A percentile compares a stretch with the other conserved stretches of the same genome.
Conservation (phyloP, 805 yeast genomes). For the Suhomyces prunicola region DNA sequence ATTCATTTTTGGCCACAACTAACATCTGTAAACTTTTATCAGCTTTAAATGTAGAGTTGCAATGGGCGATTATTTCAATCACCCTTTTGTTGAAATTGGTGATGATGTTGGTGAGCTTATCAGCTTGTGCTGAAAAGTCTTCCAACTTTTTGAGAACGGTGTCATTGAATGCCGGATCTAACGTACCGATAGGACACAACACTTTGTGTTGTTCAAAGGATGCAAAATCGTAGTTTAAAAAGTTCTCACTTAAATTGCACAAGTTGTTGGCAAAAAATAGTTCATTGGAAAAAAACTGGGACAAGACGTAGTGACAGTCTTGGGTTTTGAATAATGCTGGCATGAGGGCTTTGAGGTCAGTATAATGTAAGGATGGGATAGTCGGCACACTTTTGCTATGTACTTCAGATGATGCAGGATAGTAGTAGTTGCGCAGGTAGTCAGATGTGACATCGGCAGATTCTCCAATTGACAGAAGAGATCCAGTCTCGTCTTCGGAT, state of each 20-base stretch:
- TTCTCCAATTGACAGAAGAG: neutral
- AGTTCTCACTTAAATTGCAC: conserved; percentile 8
- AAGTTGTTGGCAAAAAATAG: conserved; percentile 13
- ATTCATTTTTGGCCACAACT: conserved; percentile 5
- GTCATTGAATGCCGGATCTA: neutral
- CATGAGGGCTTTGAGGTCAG: conserved; percentile 4
- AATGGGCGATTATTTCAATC: neutral
- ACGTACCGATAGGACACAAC: conserved; percentile 4
- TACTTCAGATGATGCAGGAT: neutral
- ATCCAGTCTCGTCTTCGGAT: conserved; percentile 3
- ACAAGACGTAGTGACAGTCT: neutral
- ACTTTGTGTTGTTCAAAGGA: conserved; percentile 3
- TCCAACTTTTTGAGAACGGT: conserved; percentile 5
- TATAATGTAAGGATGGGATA: neutral
- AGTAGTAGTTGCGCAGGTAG: neutral
- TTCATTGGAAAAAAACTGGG: conserved; percentile 14
- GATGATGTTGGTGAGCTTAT: conserved; percentile 4
- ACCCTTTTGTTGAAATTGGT: conserved; percentile 8
- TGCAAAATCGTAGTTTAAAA: conserved; percentile 8
- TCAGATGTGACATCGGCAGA: neutral
- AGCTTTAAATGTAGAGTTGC: neutral
- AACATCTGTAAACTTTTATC: conserved; percentile 3
- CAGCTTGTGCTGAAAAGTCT: conserved; percentile 4
- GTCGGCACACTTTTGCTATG: neutral
- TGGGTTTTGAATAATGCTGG: conserved; percentile 6